Conservation (phyloP, 345 rosid species). For the Litchi chinensis region DNA sequence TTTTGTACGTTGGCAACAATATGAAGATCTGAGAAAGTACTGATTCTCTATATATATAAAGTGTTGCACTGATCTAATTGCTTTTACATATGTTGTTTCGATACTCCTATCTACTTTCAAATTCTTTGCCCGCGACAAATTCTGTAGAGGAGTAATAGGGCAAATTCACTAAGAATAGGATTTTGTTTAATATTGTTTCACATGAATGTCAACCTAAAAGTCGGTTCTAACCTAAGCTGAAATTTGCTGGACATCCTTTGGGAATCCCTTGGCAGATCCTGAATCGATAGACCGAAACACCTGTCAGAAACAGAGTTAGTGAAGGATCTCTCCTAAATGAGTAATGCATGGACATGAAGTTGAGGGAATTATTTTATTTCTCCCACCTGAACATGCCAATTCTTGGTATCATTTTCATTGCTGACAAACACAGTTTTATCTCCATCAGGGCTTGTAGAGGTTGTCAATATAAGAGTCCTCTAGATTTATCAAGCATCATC, state of each 20-base stretch:
- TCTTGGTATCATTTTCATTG: conserved; percentile 56
- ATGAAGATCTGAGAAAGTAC: conserved; percentile 71
- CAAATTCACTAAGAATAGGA: background rate
- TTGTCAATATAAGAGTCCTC: conserved; percentile 56
- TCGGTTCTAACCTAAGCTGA: conserved; percentile 47
- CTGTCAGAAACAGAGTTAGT: conserved; percentile 26
- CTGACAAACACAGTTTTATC: conserved; percentile 35
- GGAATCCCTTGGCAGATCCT: conserved; percentile 73
- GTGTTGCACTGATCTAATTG: conserved; percentile 75
- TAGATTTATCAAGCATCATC: conserved; percentile 54
- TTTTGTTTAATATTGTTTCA: background rate
- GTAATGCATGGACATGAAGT: background rate
- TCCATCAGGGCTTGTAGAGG: conserved; percentile 44
- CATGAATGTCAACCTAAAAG: background rate
- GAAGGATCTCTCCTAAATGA: background rate
- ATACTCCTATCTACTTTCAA: conserved; percentile 69
- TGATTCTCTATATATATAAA: conserved; percentile 75
- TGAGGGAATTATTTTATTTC: background rate
- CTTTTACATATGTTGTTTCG: conserved; percentile 63
- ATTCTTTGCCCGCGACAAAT: conserved; percentile 62
- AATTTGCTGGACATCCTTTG: conserved; percentile 51
- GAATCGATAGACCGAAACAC: conserved; percentile 79
- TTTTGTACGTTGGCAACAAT: conserved; percentile 63
- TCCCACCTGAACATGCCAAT: conserved; percentile 79
- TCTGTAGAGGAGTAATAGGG: conserved; percentile 34